Percentiles rank a stretch among this genome's conserved stretches.
These are phyloP conservation scores for Anastatica hierochuntica DNA, from an alignment of 345 rosid genomes.

Conservation along the genomic window DNA sequence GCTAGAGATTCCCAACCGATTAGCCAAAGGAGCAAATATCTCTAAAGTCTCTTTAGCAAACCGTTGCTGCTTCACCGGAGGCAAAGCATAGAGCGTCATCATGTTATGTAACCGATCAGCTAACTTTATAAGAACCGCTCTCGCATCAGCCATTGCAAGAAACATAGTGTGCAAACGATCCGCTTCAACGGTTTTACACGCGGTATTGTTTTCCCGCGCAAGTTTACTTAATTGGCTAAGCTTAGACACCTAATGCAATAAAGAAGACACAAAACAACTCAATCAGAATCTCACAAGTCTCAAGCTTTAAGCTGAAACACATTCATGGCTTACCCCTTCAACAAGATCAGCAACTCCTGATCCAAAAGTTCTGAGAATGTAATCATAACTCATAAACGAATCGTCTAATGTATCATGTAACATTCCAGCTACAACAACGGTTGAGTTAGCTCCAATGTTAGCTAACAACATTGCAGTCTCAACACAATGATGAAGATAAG, in stretches of 20 bases:
- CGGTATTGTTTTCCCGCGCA: conserved; percentile 90
- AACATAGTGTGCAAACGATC: conserved; percentile 94
- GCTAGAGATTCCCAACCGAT: conserved; percentile 71
- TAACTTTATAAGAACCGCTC: conserved; percentile 88
- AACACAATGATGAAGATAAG: conserved; percentile 89
- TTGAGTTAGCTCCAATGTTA: conserved; percentile 69
- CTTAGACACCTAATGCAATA: conserved; percentile 64
- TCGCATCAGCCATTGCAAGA: conserved; percentile 92
- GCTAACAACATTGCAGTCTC: conserved; percentile 91
- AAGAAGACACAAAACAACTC: neutral
- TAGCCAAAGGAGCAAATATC: conserved; percentile 87
- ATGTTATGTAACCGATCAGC: conserved; percentile 97
- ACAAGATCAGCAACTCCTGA: conserved; percentile 88
- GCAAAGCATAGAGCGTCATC: conserved; percentile 78
- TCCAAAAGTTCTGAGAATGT: conserved; percentile 61
- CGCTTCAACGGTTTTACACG: conserved; percentile 76
- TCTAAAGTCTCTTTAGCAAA: conserved; percentile 95
- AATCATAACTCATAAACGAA: conserved; percentile 60
- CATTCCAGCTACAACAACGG: conserved; percentile 88
- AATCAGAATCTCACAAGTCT: conserved; percentile 1
- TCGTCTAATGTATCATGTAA: conserved; percentile 91
- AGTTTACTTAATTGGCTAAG: conserved; percentile 90
- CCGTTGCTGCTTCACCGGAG: conserved; percentile 62
- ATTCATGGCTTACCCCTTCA: conserved; percentile 63
- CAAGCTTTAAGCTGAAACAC: neutral